Conservation (phyloP, 768 basidiomycete species). For the Lyophyllum shimeji region DNA sequence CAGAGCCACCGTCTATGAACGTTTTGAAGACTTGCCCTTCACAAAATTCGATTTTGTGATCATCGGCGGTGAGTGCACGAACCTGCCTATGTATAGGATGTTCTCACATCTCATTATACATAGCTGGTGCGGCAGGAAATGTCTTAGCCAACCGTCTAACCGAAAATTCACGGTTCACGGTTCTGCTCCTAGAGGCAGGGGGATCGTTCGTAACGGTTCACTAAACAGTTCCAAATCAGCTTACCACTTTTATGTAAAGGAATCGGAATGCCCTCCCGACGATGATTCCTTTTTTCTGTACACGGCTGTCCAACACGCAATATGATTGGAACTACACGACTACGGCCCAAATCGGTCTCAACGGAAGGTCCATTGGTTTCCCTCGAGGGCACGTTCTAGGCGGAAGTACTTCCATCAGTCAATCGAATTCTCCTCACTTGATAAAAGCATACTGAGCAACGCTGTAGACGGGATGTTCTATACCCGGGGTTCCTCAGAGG, state of each 20-base stretch:
- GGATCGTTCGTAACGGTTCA: constrained; percentile 6
- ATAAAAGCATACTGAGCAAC: background rate
- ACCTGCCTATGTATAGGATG: background rate
- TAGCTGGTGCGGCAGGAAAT: constrained; percentile 14
- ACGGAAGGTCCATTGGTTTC: constrained; percentile 21
- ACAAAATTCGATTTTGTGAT: constrained; percentile 17
- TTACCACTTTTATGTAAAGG: background rate
- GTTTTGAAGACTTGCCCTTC: constrained; percentile 4
- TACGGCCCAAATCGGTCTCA: constrained; percentile 24
- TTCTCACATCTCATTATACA: background rate
- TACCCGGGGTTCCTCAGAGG: constrained; percentile 30
- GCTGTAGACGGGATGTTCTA: constrained; percentile 29
- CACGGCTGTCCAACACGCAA: constrained; percentile 16
- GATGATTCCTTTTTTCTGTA: constrained; percentile 15
- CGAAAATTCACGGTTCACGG: constrained; percentile 5
- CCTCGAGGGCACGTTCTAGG: constrained; percentile 29
- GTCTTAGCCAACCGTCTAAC: constrained; percentile 12
- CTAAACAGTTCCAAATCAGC: background rate
- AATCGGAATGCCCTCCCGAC: constrained; percentile 9
- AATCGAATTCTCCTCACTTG: background rate
- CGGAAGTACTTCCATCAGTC: constrained; percentile 29
- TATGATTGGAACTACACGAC: constrained; percentile 33
- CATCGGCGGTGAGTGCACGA: constrained; percentile 20
- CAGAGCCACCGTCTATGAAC: constrained; percentile 3
- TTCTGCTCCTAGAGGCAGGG: constrained; percentile 12